Evolutionary conservation across 441 rosid genomes (phyloP), one percentile per base, ranked within the genome.

Genomic region (Geranium incanum): DNA sequence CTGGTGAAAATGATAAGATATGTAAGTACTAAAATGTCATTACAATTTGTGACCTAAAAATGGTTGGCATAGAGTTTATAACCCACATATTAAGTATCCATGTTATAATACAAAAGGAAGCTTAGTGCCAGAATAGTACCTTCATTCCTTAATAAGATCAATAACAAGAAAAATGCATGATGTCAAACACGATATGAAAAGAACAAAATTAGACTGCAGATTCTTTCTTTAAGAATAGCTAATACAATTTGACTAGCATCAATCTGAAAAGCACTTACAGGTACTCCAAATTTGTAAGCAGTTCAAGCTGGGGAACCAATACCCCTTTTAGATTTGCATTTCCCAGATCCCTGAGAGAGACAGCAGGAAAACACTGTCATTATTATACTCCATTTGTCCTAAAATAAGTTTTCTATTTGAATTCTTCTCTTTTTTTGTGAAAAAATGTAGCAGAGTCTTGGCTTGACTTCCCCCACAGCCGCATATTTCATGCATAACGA

Each of bases 311-410:
- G 15, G 97, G 85, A 76, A 90, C 97, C 52, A 90, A 86, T 79
- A 82, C 90, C 73, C 98, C 98, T 73, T 93, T 89, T 76, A 92
- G 78, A 71, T 89, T 91, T 36, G 98, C 98, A 83, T 92, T 92
- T 66, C 98, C 98, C 63, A 92, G 91, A 80, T 92, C 98, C 21
- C 98, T 92, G 83, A 55, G 71, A 68, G 67, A 68, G 67, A 3
- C 18, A 55, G 82, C 65, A 76, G 15, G 36, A 63, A 9, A 63
- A 19, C 36, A 63, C 8, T 7, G 67, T 28, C 57, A 37, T 55
- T 36, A 37, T 48, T 13, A n/a, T 9, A 65, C 9, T 64, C 48
- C 38, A 2, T 9, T 3, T 45, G 52, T 45, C 52, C 52, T 12
- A 45, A 45, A 45, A 45, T 45, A 13, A 9, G 52, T 45, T 12